A percentile compares a stretch with the other conserved stretches of the same genome.
Conservation (phyloP, 306 rosid genomes). For the Vigna nakashimae region DNA sequence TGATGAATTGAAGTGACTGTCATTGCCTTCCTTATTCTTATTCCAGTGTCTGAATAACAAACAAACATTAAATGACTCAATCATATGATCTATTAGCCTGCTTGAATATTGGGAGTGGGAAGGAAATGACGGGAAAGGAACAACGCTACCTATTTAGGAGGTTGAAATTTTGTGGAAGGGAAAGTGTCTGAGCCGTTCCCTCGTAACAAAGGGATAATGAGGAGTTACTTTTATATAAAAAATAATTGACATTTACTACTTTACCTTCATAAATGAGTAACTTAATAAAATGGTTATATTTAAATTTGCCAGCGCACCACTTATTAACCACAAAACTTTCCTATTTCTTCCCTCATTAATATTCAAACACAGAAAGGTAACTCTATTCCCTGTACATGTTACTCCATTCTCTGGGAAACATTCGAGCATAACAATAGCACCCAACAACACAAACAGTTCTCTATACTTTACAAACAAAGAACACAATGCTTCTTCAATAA, state of each 20-base stretch:
- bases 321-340: constrained; percentile 7
- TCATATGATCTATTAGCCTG: neutral
- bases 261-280: constrained; percentile 18
- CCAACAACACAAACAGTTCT: constrained; percentile 19
- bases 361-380: neutral
- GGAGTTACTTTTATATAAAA: neutral
- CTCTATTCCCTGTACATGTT: constrained; percentile 21
- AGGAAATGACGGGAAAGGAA: constrained; percentile 10
- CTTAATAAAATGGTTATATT: constrained; percentile 20
- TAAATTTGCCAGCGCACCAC: constrained; percentile 8
- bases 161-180: constrained; percentile 5
- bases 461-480: constrained; percentile 15
- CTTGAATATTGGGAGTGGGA: constrained; percentile 1
- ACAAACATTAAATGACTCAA: constrained; percentile 2
- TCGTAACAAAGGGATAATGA: neutral
- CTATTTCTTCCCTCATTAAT: constrained; percentile 27
- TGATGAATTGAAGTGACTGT: constrained; percentile 32
- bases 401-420: constrained; percentile 19
- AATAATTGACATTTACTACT: neutral
- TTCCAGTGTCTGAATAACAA: constrained; percentile 3
- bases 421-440: constrained; percentile 9
- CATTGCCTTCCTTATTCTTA: constrained; percentile 27
- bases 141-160: constrained; percentile 1
- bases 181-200: constrained; percentile 3
- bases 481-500: constrained; percentile 15